Evolutionary conservation across 306 rosid species (phyloP), one percentile per base, ranked within the genome.

Genomic region (Fagus crenata): DNA sequence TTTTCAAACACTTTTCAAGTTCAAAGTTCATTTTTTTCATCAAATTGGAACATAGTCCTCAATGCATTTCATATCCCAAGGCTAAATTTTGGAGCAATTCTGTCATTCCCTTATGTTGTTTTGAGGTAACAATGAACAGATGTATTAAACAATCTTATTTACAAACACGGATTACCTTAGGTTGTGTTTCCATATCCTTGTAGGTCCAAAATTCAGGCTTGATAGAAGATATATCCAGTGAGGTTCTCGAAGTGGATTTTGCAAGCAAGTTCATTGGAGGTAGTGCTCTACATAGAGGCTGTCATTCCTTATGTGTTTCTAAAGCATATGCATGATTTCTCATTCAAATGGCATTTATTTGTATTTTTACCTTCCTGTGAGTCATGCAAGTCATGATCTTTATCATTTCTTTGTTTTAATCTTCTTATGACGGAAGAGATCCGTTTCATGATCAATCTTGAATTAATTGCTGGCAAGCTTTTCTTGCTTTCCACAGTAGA

Each of bases 251-350:
- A 88, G 97, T 95, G 28, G 97, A 95, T 86, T 95, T 95, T 84
- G 98, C 98, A 81, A 90, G 92, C 84, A 76, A 87, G 82, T 92
- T 89, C 84, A 82, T 95, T 53, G 98, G 98, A 60, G 97, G 97
- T 54, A 93, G 97, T 61, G 96, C 93, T 85, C 98, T 94, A 72
- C 76, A 72, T 4, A 84, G 87, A 77, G 97, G 97, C 54, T 95
- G 97, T 17, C 33, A 54, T 55, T 81, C 41, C 53, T 73, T 35
- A 14, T 71, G 8, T 81, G 53, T 65, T 67, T 73, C 65, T 53
- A 77, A 37, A 65, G 55, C 58, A 51, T 46, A 72, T 60, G 43
- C 59, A 9, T 33, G 28, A 71, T 69, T 9, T 75, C 65, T 55
- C 53, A 28, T 63, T 49, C 54, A 63, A 56, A 43, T 80, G 76